Percentiles rank a stretch among this genome's conserved stretches.
Conservation (phyloP, 2,329 filamentous ascomycete genomes). For the Aspergillus pseudoterreus region DNA sequence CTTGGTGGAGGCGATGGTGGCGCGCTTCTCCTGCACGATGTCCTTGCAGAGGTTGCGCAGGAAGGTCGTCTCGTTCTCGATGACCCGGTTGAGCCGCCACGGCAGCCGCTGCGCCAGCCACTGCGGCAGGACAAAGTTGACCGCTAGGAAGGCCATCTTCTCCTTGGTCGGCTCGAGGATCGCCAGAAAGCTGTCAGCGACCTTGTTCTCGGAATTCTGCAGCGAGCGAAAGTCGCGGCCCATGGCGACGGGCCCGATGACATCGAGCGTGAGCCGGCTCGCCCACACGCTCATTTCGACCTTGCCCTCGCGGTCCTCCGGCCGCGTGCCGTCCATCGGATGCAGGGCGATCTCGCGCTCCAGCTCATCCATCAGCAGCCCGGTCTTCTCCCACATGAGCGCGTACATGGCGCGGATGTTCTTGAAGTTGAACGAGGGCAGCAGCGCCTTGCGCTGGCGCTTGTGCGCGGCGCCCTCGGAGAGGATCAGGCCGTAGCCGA, state of each 20-base stretch:
- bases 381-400: constrained; percentile 37
- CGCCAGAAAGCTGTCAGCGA: constrained; percentile 50
- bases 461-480: constrained; percentile 50
- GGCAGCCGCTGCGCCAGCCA: constrained; percentile 50
- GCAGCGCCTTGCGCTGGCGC: constrained; percentile 41
- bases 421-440: constrained; percentile 35
- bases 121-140: constrained; percentile 47
- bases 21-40: constrained; percentile 32
- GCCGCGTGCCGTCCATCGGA: constrained; percentile 25
- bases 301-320: constrained; percentile 22
- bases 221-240: constrained; percentile 55
- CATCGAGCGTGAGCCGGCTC: constrained; percentile 53
- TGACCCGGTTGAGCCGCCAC: constrained; percentile 28
- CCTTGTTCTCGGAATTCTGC: constrained; percentile 48
- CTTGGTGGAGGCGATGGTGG: constrained; percentile 21
- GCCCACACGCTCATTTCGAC: constrained; percentile 35
- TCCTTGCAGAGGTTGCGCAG: constrained; percentile 32
- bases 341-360: constrained; percentile 26
- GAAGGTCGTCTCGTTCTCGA: constrained; percentile 28
- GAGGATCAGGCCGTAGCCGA: constrained; percentile 51
- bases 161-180: constrained; percentile 47
- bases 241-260: constrained; percentile 57
- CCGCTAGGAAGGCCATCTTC: constrained; percentile 41
- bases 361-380: constrained; percentile 30
- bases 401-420: constrained; percentile 33